Evolutionary conservation across 2,329 filamentous ascomycete genomes (phyloP).

Genomic region (Colletotrichum camelliae): DNA sequence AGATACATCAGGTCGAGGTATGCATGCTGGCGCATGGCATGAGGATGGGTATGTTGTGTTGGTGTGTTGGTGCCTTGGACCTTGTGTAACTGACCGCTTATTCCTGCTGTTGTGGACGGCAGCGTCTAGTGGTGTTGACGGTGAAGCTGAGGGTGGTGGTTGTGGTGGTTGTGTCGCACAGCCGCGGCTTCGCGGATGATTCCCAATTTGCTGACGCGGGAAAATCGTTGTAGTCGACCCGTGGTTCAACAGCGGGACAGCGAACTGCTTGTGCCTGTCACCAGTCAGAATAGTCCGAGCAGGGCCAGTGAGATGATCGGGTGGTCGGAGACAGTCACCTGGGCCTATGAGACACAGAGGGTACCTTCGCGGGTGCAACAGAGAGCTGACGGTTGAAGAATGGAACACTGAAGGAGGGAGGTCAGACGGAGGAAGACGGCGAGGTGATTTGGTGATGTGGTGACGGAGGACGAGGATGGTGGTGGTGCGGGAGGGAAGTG

Average conservation of each 20-base stretch:
- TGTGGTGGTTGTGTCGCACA: background rate
- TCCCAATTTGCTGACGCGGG: constrained; percentile 8
- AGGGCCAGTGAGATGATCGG: background rate
- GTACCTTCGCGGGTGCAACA: background rate
- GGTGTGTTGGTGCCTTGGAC: background rate
- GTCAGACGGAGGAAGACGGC: background rate
- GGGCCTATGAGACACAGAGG: background rate
- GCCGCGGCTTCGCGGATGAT: constrained; percentile 6
- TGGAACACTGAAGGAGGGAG: background rate
- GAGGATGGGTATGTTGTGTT: background rate
- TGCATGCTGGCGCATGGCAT: background rate
- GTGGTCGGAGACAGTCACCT: background rate
- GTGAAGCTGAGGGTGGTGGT: background rate
- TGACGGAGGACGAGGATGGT: background rate
- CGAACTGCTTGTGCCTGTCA: background rate
- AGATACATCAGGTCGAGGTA: background rate
- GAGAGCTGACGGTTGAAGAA: background rate
- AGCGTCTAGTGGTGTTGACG: background rate
- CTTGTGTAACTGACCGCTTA: constrained; percentile 6
- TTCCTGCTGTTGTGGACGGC: background rate
- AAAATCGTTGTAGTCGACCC: background rate
- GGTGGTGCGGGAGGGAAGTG: constrained; percentile 1
- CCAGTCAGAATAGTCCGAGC: background rate
- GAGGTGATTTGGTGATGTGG: background rate
- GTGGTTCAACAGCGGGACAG: background rate